Base-by-base conservation (phyloP, 2,329 filamentous ascomycete genomes). In the Ophiostoma sp. region DNA sequence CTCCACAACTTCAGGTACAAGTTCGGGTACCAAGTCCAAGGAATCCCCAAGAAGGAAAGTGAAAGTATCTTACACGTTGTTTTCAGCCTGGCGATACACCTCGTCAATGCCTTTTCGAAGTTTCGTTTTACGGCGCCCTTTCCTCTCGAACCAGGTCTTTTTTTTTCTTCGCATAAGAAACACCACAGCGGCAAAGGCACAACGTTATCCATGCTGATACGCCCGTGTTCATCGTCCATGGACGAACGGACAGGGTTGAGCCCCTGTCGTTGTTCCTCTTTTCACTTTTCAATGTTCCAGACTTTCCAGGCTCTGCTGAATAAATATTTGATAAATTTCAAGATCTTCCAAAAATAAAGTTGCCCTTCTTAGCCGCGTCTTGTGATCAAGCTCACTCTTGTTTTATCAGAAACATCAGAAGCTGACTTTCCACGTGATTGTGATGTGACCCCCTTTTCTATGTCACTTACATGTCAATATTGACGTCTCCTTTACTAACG, bases 1-100 rank as follows among this genome's bases (percentile, higher is more conserved):
- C 50, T 50, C 48, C 48, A 57, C 66, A n/a, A 28, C 19, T 69
- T 55, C 63, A 28, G 63, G 39, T 48, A 63, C 59, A 39, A 39
- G 63, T 48, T 4, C 50, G 12, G 7, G 25, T 4, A 25, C 22
- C 12, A 12, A 25, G 12, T 9, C n/a, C 8, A 36, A 25, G 7
- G 22, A 25, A 11, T 2, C 3, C 50, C 22, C 50, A 55, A 39
- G n/a, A 7, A 42, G 11, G 3, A 22, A 25, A 22, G 17, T 31
- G 25, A 4, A 17, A 31, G 61, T 64, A 64, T 42, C 36, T 25
- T 17, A 8, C 33, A 8, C 59, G 1, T 36, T 42, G 19, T 45
- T 66, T 66, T 28, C 12, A 25, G 36, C 17, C 33, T 22, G 36
- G 36, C 15, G 61, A 45, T 28, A 66, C 36, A 17, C 39, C 15